Evolutionary conservation across 2,329 filamentous ascomycete species (phyloP), one percentile per base, ranked within the genome.

Genomic region (Lachnellula cervina): DNA sequence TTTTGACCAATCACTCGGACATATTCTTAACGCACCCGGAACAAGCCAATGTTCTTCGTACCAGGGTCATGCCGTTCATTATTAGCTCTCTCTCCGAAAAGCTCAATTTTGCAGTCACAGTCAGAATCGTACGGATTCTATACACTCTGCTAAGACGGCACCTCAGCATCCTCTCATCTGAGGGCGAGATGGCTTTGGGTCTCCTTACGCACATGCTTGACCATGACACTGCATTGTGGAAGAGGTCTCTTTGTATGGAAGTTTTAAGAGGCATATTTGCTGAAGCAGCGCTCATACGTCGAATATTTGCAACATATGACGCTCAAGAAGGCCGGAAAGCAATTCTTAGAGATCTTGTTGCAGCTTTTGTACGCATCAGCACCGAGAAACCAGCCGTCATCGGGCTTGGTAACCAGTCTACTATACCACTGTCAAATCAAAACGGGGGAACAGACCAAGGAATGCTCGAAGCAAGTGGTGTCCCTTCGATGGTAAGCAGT

Each of bases 361-460:
- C 90, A 9, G 87, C 88, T 0, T 92, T 99, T 68, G 94, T 97
- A n/a, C 84, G 91, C 14, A 76, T 97, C 8, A 93, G 93, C 53
- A 91, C 91, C 0, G 94, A 99, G 68, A 96, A 91, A 66, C 94
- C 94, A 1, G 77, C 82, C 0, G 78, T 96, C 25, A 97, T 99
- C 59, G 94, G 94, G 0, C 81, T 97, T 3, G 87, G 92, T 4
- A 86, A 89, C 59, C 90, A 96, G 64, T 97, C 94, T 1, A 92
- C 90, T 0, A 82, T 93, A 35, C 91, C 94, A 5, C 80, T 81
- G 0, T 79, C 80, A 8, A 77, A 75, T 43, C 77, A 78, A 49
- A 81, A 83, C 42, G 74, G 76, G 3, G 80, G 84, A 1, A 82
- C 86, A 28, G 91, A 97, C 59, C 89, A 93, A 71, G 89, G 88